Evolutionary conservation across 352 stramenopile genomes (phyloP), one percentile per base, ranked within the genome.

Genomic region (Phytophthora podocarpi): DNA sequence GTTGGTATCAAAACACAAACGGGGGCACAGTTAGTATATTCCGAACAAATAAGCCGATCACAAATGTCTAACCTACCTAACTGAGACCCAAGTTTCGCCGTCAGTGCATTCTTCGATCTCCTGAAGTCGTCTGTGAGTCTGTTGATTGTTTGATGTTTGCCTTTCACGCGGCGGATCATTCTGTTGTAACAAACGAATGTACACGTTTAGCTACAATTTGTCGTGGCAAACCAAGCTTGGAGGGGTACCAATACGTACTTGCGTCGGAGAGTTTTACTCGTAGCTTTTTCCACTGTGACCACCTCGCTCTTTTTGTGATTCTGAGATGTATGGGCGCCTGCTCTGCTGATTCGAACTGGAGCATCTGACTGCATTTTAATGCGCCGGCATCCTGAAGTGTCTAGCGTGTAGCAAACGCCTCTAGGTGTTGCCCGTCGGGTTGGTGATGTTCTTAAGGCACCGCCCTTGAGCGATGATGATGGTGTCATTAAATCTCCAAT

Each of bases 401-500:
- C 78, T 5, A 91, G 47, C 20, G 80, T 91, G 45, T 93, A 93
- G 66, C 85, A 93, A 5, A 93, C 82, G 1, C 85, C 85, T 21
- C 57, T 36, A 5, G 65, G 65, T 30, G 65, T 70, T 28, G 37
- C 27, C 35, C 53, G 65, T 53, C 51, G 57, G 11, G 16, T 7
- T 3, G 40, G 40, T 23, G 49, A 65, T n/a, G 32, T 46, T 52
- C 42, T 42, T 40, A 50, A 34, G 30, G 46, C 52, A 45, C 55
- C 23, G 35, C 64, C 27, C 23, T 51, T 31, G 26, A 50, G 12
- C 23, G 45, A 42, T 16, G 50, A 40, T 2, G 47, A 47, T 35
- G 28, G n/a, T n/a, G n/a, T 11, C 64, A 72, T 72, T n/a, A 72
- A 35, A 1, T 68, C 64, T 5, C 64, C 51, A 52, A 68, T 40